A percentile compares a stretch with the other conserved stretches of the same genome.
phyloP scores from a whole-genome alignment of 169 alveolate species.

The Cryptosporidium baileyi region DNA sequence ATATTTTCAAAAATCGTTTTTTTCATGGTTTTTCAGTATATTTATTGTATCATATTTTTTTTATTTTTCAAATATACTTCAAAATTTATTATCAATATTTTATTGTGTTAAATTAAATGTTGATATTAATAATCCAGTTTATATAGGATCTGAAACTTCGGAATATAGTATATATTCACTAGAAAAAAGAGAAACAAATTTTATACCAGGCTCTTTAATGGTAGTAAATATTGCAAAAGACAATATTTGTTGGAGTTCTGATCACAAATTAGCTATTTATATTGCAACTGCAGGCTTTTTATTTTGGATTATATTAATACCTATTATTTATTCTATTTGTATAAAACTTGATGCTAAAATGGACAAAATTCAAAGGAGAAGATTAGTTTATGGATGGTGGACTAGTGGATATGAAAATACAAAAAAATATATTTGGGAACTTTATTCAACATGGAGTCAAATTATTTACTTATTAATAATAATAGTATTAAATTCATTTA shows the following conservation, averaged over 20 bases:
- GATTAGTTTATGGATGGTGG: conserved; percentile 69
- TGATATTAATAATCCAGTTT: not conserved
- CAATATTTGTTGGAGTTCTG: conserved; percentile 39
- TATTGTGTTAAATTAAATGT: conserved; percentile 1
- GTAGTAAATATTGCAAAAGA: conserved; percentile 54
- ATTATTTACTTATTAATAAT: conserved; percentile 1
- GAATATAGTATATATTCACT: not conserved
- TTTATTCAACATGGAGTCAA: conserved; percentile 18
- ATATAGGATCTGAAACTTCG: not conserved
- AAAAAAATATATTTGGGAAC: conserved; percentile 24
- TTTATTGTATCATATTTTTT: conserved; percentile 32
- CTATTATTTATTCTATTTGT: conserved; percentile 6
- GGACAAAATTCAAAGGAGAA: conserved; percentile 39
- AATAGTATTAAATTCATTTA: not conserved
- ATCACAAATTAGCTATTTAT: conserved; percentile 19
- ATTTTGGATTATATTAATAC: conserved; percentile 39
- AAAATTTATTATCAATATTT: conserved; percentile 2
- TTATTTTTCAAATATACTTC: conserved; percentile 1
- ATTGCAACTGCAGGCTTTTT: not conserved
- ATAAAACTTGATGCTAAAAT: conserved; percentile 15
- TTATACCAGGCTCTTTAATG: conserved; percentile 9
- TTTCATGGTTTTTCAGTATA: conserved; percentile 53
- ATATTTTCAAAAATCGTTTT: conserved; percentile 45
- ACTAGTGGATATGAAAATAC: conserved; percentile 54
- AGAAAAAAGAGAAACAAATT: not conserved